Base-by-base conservation (phyloP, 2,329 filamentous ascomycete genomes). In the Fusarium dimerum region DNA sequence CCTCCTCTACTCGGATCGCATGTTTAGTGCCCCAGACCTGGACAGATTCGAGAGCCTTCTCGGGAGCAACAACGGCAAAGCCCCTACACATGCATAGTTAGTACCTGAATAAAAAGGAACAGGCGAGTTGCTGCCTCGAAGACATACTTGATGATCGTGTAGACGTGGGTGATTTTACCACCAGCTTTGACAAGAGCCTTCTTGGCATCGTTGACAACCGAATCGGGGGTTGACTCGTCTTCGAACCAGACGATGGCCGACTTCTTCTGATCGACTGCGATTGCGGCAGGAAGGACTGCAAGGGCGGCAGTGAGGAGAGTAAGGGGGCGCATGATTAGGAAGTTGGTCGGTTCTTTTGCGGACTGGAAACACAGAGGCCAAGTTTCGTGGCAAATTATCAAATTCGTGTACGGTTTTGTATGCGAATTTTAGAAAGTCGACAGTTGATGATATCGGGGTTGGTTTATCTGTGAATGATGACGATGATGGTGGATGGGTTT, bases 231-330 rank as follows among this genome's bases (percentile, higher is more conserved):
- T 13, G 85, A 88, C 44, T 83, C 79, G 47, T 85, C 76, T 20
- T 88, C 84, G 68, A 91, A 96, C 66, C 82, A 90, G 65, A 97
- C 79, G 63, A 97, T 86, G 58, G 95, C 84, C 36, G 84, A 83
- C 71, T 90, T 90, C 67, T 86, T 81, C 56, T 78, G 76, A 51
- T 87, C 87, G 63, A 89, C 80, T 55, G 83, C 85, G 54, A 84
- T 69, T 30, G 79, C 78, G 56, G 84, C 77, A 47, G 88, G 75
- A 52, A 85, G 70, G 56, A 84, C 75, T 48, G 86, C 73, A 40
- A 88, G 73, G 46, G 84, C 71, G 48, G 83, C 73, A 57, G 82
- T 68, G 62, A 87, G 65, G 54, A 81, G 67, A 15, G 77, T 59
- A 54, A 76, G 69, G 63, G 86, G 74, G 74, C 82, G 89, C 90